Base-by-base conservation (phyloP, 2,329 filamentous ascomycete species). In the Dactylonectria estremocensis region DNA sequence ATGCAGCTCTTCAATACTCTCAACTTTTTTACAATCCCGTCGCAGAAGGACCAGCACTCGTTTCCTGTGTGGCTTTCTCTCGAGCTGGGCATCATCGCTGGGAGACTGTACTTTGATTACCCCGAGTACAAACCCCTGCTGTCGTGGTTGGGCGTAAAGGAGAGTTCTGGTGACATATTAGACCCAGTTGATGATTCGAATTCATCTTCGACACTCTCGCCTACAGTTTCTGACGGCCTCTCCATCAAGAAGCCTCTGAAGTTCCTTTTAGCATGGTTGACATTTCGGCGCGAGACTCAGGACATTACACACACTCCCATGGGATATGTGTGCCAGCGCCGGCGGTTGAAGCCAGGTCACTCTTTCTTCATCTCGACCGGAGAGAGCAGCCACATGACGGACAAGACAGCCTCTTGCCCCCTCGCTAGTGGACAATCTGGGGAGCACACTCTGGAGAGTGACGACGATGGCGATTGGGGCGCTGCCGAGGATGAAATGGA, bases 1-100 rank as follows among this genome's bases (percentile, higher is more conserved):
- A 93, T 92, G 90, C 74, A 87, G 0, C 79, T 84, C 5, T 91
- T 92, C 78, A 88, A 90, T 69, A 69, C 74, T 0, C 78, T 93
- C 0, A 72, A 74, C 0, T 92, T 85, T 73, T 88, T 87, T 70
- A 77, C 84, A 0, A 78, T 89, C 1, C 90, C 91, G 0, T 28
- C 76, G 0, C 76, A 90, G 0, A 82, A 86, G 0, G 1, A 40
- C 0, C 56, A 69, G 0, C 85, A 83, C 79, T 52, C 69, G 2
- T 76, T 85, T 0, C 89, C 90, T 0, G 18, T 64, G 0, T 91
- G 88, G 88, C 78, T 92, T 0, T 80, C 76, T 0, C 82, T 88
- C 1, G 88, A 93, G 70, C 73, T 93, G 0, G 90, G 90, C 0
- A 81, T 92, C 5, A 82, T 91, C 53, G 82, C 88, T 0, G 91